Evolutionary conservation across 805 yeast genomes (phyloP).

Genomic region (Priceomyces carsonii): DNA sequence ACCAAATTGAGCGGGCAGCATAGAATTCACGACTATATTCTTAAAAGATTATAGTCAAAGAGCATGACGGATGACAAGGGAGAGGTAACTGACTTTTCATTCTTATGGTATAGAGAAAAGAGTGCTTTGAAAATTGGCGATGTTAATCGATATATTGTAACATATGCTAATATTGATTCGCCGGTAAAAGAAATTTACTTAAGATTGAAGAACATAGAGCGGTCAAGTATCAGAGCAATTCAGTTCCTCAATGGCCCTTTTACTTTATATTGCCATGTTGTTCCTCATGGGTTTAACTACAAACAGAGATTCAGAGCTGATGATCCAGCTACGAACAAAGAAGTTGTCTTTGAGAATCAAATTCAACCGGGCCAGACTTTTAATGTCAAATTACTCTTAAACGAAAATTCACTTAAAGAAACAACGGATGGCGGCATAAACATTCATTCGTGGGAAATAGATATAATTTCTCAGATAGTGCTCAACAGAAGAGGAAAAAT

Average conservation of each 20-base stretch:
- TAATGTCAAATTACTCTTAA: slow-evolving; percentile 53
- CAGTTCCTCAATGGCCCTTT: slow-evolving; percentile 46
- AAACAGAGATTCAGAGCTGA: slow-evolving; percentile 23
- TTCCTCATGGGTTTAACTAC: slow-evolving; percentile 36
- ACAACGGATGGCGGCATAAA: slow-evolving; percentile 11
- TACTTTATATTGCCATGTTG: slow-evolving; percentile 44
- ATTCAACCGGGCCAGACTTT: slow-evolving; percentile 74
- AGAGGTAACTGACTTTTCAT: too few relatives aligned
- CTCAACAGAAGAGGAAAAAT: slow-evolving; percentile 32
- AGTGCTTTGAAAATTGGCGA: slow-evolving; percentile 38
- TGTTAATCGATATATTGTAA: slow-evolving; percentile 34
- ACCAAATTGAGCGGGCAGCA: too few relatives aligned
- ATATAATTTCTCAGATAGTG: slow-evolving; percentile 42
- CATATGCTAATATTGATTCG: slow-evolving; percentile 21
- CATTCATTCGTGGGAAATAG: slow-evolving; percentile 37
- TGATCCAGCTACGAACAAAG: slow-evolving; percentile 20
- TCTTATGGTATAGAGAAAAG: slow-evolving; percentile 38
- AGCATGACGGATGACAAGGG: too few relatives aligned
- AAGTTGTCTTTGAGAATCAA: slow-evolving; percentile 37
- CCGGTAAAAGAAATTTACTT: slow-evolving; percentile 24
- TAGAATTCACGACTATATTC: too few relatives aligned
- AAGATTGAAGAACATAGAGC: slow-evolving; percentile 41
- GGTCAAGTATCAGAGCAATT: slow-evolving; percentile 37
- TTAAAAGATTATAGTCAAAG: too few relatives aligned
- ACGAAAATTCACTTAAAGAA: slow-evolving; percentile 37